Evolutionary conservation across 2,329 filamentous ascomycete genomes (phyloP).

Genomic region (Aspergillus hiratsukae): DNA sequence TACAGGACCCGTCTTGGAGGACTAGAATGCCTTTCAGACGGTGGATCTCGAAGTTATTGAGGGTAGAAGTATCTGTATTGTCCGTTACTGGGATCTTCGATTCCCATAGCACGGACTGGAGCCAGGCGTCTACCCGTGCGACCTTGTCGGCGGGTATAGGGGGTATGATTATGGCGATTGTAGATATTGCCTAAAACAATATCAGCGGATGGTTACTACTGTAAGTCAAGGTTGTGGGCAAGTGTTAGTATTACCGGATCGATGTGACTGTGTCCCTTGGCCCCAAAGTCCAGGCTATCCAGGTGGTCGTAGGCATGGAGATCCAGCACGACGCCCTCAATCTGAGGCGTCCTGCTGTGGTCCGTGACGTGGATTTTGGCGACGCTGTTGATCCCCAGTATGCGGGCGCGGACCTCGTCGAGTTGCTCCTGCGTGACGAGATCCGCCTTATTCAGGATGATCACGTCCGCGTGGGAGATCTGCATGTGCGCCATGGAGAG

Average conservation of each 20-base stretch:
- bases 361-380: conserved; percentile 80
- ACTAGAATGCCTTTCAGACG: conserved; percentile 76
- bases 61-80: conserved; percentile 16
- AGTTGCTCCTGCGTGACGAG: conserved; percentile 70
- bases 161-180: conserved; percentile 66
- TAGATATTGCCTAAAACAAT: conserved; percentile 68
- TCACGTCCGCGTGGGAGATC: conserved; percentile 92
- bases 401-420: conserved; percentile 62
- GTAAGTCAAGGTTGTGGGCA: background rate
- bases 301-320: conserved; percentile 89
- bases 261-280: conserved; percentile 82
- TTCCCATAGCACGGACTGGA: conserved; percentile 83
- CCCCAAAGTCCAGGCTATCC: conserved; percentile 63
- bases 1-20: conserved; percentile 59
- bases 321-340: conserved; percentile 84
- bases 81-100: conserved; percentile 22
- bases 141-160: conserved; percentile 56
- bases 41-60: conserved; percentile 69
- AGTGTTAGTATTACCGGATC: conserved; percentile 59
- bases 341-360: conserved; percentile 70
- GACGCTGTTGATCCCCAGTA: conserved; percentile 82
- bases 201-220: background rate
- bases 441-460: conserved; percentile 92
- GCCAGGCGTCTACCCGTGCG: conserved; percentile 68
- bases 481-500: conserved; percentile 93